Conservation (phyloP, 257 asterid genomes). For the Plantago ovata region DNA sequence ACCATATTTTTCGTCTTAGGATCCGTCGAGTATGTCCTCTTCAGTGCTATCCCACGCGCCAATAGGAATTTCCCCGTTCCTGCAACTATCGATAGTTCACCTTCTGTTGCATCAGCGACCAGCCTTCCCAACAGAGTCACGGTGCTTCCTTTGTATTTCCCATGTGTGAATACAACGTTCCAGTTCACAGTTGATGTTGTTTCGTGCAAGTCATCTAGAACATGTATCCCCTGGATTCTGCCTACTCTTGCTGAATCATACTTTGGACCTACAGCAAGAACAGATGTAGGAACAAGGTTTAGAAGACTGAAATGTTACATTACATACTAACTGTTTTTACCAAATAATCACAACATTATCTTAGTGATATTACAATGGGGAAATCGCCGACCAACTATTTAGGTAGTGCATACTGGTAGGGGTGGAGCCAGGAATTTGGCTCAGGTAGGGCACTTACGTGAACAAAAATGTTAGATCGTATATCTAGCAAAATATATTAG, state of each 20-base stretch:
- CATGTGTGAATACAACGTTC: slow-evolving; percentile 25
- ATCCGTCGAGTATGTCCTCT: slow-evolving; percentile 16
- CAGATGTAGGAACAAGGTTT: slow-evolving; percentile 33
- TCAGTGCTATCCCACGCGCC: slow-evolving; percentile 42
- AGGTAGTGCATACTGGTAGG: too few species aligned
- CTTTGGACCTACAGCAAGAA: slow-evolving; percentile 23
- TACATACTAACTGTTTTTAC: too few species aligned
- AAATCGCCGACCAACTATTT: too few species aligned
- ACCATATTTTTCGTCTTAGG: slow-evolving; percentile 24
- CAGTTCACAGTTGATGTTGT: slow-evolving; percentile 24
- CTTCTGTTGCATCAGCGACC: slow-evolving; percentile 12
- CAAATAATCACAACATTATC: too few species aligned
- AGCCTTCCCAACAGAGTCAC: slow-evolving; percentile 33
- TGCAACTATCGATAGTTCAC: slow-evolving; percentile 40
- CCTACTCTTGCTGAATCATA: slow-evolving; percentile 29
- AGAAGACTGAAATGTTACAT: too few species aligned
- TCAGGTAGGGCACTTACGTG: too few species aligned
- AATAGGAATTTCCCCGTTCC: slow-evolving; percentile 43
- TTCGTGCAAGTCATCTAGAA: slow-evolving; percentile 20
- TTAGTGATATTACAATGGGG: too few species aligned
- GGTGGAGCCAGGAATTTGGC: too few species aligned
- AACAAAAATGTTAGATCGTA: too few species aligned
- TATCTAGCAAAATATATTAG: too few species aligned
- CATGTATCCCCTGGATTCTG: slow-evolving; percentile 37
- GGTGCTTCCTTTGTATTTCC: slow-evolving; percentile 32